Evolutionary conservation across 257 asterid genomes (phyloP), one percentile per base, ranked within the genome.

Genomic region (Perilla frutescens): DNA sequence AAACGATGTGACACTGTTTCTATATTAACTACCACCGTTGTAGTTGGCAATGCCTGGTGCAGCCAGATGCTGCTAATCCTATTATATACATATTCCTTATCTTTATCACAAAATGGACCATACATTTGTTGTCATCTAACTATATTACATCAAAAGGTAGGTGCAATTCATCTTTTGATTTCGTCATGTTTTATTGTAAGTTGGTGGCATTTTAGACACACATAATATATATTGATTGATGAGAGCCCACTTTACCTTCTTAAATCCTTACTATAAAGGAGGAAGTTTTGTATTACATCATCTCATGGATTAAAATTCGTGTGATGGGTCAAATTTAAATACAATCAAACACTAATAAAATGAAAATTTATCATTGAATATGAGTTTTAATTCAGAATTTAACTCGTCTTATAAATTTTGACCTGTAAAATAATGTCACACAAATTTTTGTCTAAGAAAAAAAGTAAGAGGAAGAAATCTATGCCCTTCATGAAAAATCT

Each of bases 1-100:
- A 13, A 56, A 74, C 13, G 36, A 55, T 56, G 55, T 56, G 55
- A 64, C 34, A 43, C 14, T 26, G 37, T 64, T 53, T 2, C 2
- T 26, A 43, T 45, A 65, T 9, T 47, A 31, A 65, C 32, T 12
- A 48, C 32, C 26, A 48, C 31, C 29, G 3, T 5, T 7, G 13
- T 14, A 7, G 68, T 74, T 74, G 78, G 77, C 48, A 41, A 3
- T 50, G 39, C 48, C 39, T 51, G 13, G 37, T 72, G 69, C 59
- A 63, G 66, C 50, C 67, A 64, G 50, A 64, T 74, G 78, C 60
- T 64, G 65, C 39, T 51, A 50, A 34, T 14, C 7, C 15, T 48
- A 34, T 41, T 49, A 32, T 5, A 20, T 20, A 20, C 26, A 20
- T 20, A 20, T 41, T 39, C 59, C 34, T 43, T 64, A 41, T 74